Evolutionary conservation across 345 rosid genomes (phyloP), one percentile per base, ranked within the genome.

Genomic region (Bruguiera parviflora): DNA sequence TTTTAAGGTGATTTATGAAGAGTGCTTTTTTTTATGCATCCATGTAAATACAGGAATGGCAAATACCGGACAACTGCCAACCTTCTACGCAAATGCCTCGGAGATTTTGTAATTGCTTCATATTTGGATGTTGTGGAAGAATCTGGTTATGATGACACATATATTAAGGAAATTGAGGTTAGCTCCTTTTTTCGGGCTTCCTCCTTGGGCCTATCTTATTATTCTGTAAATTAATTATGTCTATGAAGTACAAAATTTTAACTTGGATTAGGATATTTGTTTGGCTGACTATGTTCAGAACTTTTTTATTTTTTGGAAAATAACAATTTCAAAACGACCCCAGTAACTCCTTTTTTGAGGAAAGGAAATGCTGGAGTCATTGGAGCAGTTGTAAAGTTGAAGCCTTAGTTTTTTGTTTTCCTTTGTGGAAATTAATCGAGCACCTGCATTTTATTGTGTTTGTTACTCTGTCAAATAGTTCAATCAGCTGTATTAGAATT

Each of bases 121-220:
- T 93, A 89, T 81, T 78, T 87, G 79, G 79, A 71, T 73, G 76
- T 65, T 66, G 73, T 88, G 27, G 86, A 83, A 82, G 91, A 91
- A 75, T 91, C 94, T 20, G 91, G 96, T 58, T 88, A 85, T 80
- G 87, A 84, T 80, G 86, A 88, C 70, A 81, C 82, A 56, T 91
- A 91, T 73, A 74, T 93, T 63, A 91, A 85, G 68, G 98, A 91
- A 79, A 91, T 93, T 82, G 98, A 93, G 97, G 98, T 86, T 58
- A 80, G 66, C 16, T 59, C 39, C 56, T 68, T 18, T 31, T 53
- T 69, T 65, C 37, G 21, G 63, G 43, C 63, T 64, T 39, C 24
- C 11, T 27, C 60, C 46, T 19, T 35, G 62, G 18, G 5, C 18
- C 19, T 43, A 13, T 43, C 49, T 43, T 43, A 43, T 43, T 11